Percentiles rank a stretch among this genome's conserved stretches.
These are phyloP conservation scores for Solanum clarkiae DNA, from an alignment of 257 asterid genomes.

Conservation along the genomic window DNA sequence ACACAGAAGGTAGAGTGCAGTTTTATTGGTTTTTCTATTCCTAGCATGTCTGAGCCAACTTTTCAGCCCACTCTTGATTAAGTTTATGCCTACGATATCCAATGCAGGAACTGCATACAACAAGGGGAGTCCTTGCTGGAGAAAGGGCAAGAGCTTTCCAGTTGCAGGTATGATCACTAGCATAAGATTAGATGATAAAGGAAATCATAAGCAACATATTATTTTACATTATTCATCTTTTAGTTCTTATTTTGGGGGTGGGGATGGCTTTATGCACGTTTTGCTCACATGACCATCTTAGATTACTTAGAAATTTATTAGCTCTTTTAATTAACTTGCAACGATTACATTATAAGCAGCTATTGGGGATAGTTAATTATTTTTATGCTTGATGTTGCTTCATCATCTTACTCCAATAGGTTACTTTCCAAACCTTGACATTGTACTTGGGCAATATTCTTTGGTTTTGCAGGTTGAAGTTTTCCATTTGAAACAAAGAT, in stretches of 20 bases:
- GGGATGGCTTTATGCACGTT: not conserved
- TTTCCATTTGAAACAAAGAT: slow-evolving; percentile 82
- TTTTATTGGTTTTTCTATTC: not conserved
- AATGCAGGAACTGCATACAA: slow-evolving; percentile 82
- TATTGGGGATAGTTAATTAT: not conserved
- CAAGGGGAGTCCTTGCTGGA: slow-evolving; percentile 87
- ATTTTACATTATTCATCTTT: not conserved
- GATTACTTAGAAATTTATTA: not conserved
- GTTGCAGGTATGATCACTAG: slow-evolving; percentile 49
- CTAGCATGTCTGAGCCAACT: not conserved
- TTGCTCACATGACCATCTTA: not conserved
- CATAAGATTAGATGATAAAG: not conserved
- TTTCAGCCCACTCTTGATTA: not conserved
- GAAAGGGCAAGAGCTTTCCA: slow-evolving; percentile 94
- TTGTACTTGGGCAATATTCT: not conserved
- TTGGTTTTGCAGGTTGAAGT: slow-evolving; percentile 63
- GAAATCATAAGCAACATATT: not conserved
- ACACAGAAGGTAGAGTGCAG: slow-evolving; percentile 63
- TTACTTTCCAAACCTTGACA: not conserved
- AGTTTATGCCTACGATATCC: not conserved
- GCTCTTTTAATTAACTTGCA: not conserved
- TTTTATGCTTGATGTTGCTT: not conserved
- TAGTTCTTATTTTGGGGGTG: not conserved
- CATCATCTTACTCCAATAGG: not conserved
- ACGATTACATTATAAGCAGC: not conserved